A percentile compares a stretch with the other conserved stretches of the same genome.
Conservation (phyloP, 306 rosid genomes). For the Cicer arietinum region DNA sequence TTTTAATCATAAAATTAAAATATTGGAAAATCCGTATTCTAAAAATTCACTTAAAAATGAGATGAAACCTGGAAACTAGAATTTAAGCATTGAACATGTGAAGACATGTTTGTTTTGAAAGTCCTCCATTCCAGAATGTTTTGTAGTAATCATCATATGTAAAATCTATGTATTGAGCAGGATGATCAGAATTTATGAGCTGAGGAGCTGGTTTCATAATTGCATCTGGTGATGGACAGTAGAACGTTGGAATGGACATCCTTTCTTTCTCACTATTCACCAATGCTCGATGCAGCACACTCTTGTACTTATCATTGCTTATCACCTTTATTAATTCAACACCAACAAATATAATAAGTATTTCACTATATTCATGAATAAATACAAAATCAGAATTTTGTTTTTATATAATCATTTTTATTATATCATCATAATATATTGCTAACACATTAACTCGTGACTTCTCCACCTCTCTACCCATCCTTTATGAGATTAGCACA, state of each 20-base stretch:
- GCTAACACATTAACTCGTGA: too few relatives aligned
- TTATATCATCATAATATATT: too few relatives aligned
- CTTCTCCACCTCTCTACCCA: too few relatives aligned
- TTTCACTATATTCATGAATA: neutral
- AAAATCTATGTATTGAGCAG: conserved; percentile 54
- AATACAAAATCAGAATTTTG: neutral
- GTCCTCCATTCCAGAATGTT: conserved; percentile 78
- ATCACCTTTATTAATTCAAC: conserved; percentile 47
- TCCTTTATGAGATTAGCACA: too few relatives aligned
- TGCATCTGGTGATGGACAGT: conserved; percentile 76
- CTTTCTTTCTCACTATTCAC: conserved; percentile 75
- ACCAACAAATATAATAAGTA: neutral
- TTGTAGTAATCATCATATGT: conserved; percentile 68
- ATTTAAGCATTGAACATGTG: conserved; percentile 44
- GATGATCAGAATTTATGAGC: conserved; percentile 51
- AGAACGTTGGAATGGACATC: conserved; percentile 79
- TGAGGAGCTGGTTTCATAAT: conserved; percentile 63
- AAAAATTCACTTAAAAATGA: neutral
- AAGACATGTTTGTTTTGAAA: conserved; percentile 45
- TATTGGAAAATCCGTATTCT: too few relatives aligned
- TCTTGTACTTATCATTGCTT: conserved; percentile 67
- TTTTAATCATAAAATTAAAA: too few relatives aligned
- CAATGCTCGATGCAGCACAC: conserved; percentile 86
- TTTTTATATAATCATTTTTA: too few relatives aligned
- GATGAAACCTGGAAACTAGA: neutral